Percentiles rank a stretch among this genome's conserved stretches.
Evolutionary conservation across 768 basidiomycete species (phyloP).

Genomic region (Kwoniella bestiolae): DNA sequence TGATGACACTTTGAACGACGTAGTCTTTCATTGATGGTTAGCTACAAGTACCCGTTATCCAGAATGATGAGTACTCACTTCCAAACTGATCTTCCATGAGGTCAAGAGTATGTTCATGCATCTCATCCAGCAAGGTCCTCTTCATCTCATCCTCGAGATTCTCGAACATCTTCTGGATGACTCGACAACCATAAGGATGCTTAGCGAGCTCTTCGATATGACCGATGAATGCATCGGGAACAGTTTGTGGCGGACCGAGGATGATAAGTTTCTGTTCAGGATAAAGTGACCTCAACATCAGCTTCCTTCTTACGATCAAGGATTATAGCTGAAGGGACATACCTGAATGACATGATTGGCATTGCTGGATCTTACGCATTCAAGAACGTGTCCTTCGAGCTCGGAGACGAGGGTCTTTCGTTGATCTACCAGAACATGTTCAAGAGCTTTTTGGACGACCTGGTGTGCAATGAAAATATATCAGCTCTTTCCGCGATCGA

Average conservation of each 20-base stretch:
- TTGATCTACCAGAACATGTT: slow-evolving; percentile 76
- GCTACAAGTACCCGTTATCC: not conserved
- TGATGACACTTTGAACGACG: slow-evolving; percentile 90
- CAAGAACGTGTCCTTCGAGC: slow-evolving; percentile 76
- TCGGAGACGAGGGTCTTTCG: slow-evolving; percentile 76
- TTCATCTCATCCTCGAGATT: slow-evolving; percentile 73
- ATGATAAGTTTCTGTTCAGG: slow-evolving; percentile 77
- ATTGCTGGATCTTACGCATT: slow-evolving; percentile 86
- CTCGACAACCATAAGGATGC: slow-evolving; percentile 92
- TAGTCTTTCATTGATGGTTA: slow-evolving; percentile 63
- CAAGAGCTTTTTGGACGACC: slow-evolving; percentile 69
- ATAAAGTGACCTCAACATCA: too few species aligned
- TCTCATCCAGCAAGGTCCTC: slow-evolving; percentile 76
- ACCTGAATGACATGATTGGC: slow-evolving; percentile 81
- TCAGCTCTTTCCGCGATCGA: not conserved
- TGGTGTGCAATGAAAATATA: not conserved
- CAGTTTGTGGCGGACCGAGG: slow-evolving; percentile 74
- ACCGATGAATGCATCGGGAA: slow-evolving; percentile 70
- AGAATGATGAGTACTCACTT: slow-evolving; percentile 25
- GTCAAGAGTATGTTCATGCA: slow-evolving; percentile 70
- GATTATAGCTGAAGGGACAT: slow-evolving; percentile 8
- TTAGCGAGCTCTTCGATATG: slow-evolving; percentile 79
- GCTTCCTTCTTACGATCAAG: too few species aligned
- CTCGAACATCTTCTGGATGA: slow-evolving; percentile 89
- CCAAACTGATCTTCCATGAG: slow-evolving; percentile 93